These are phyloP conservation scores for Sanghuangporus weigelae DNA, from an alignment of 1,284 basidiomycete species.

Conservation along the genomic window DNA sequence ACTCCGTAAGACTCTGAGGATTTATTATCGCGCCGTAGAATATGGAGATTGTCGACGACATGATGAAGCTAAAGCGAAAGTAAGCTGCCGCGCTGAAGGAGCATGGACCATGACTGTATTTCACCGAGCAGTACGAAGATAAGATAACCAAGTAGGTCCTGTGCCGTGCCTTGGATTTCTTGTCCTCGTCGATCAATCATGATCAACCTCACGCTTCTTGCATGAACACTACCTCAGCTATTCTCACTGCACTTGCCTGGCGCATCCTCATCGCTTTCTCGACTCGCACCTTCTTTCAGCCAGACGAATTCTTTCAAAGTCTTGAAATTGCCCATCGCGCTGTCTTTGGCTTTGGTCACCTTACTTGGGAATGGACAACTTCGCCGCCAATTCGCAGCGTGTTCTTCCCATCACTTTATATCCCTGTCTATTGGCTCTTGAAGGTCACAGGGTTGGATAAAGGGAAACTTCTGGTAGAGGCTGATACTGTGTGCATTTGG, in stretches of 20 bases:
- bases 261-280: constrained; percentile 60
- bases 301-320: constrained; percentile 96
- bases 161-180: neutral
- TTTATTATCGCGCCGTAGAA: constrained; percentile 70
- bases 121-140: neutral
- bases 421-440: constrained; percentile 72
- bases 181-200: neutral
- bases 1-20: constrained; percentile 49
- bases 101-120: neutral
- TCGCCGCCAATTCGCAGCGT: constrained; percentile 66
- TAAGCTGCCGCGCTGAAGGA: neutral
- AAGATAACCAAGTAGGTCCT: neutral
- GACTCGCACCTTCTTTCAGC: constrained; percentile 91
- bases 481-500: constrained; percentile 11
- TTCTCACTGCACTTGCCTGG: constrained; percentile 34
- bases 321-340: constrained; percentile 87
- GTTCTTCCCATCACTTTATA: constrained; percentile 71
- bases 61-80: neutral
- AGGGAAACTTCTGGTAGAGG: constrained; percentile 47
- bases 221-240: constrained; percentile 7
- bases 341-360: constrained; percentile 88
- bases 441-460: constrained; percentile 50
- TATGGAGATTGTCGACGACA: constrained; percentile 28
- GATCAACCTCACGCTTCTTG: neutral
- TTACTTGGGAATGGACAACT: constrained; percentile 95